Evolutionary conservation across 2,329 filamentous ascomycete genomes (phyloP), one percentile per base, ranked within the genome.

Genomic region (Nemania sp.): DNA sequence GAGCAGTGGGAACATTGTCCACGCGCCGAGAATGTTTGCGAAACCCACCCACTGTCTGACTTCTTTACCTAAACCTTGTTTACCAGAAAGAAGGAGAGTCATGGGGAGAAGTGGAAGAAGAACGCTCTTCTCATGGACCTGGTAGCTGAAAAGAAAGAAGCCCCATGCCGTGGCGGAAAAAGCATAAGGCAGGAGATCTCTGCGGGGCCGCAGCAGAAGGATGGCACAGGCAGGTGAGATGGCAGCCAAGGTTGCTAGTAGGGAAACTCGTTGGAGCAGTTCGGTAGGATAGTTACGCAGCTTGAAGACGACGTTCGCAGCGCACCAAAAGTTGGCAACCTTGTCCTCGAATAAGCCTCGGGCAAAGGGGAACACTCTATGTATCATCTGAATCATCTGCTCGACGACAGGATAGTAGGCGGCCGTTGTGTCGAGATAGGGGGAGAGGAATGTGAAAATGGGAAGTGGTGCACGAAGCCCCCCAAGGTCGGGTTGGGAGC

Each of bases 261-360:
- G 82, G 2, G 95, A 91, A 1, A 87, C 85, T 54, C 86, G 86
- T 73, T 96, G 92, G 32, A 99, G 84, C 5, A 92, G 74, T 7
- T 84, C 81, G 2, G 86, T 76, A 0, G 91, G 87, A 67, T 92
- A 95, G 17, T 85, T 79, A 64, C 90, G 85, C 39, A 99, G 85
- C 77, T 99, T 99, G 78, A 97, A 82, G 57, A 96, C 82, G 0
- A 95, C 89, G 73, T 98, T 96, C 57, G 94, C 82, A 4, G 92
- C 89, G 73, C 95, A 99, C 95, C 95, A 99, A 71, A 97, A 90
- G 73, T 99, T 99, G 71, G 95, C 95, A 18, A 99, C 96, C 77
- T 99, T 99, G 79, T 98, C 95, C 77, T 99, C 96, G 71, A 98
- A 99, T 6, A 99, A 79, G 3, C 95, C 95, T n/a, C 95, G 87